These are phyloP conservation scores for Suhomyces panamericanus DNA, from an alignment of 1,139 yeast genomes.

Conservation along the genomic window DNA sequence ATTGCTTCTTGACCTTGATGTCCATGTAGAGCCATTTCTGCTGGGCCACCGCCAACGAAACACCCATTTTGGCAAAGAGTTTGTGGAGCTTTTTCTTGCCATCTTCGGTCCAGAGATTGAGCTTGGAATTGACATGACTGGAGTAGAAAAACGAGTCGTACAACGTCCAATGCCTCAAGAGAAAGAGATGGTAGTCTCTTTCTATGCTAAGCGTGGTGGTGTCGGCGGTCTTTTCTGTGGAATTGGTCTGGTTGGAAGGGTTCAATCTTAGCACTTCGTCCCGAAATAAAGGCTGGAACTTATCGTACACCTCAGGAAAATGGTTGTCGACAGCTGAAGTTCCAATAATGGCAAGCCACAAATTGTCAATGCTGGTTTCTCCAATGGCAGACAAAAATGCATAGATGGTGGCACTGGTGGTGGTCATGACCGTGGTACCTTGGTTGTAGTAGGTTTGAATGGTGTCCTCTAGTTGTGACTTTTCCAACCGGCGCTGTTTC, in stretches of 20 bases:
- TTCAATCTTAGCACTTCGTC: slow-evolving; percentile 81
- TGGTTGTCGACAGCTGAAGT: slow-evolving; percentile 76
- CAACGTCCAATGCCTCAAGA: slow-evolving; percentile 89
- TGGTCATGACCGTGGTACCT: slow-evolving; percentile 76
- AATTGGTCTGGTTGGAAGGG: slow-evolving; percentile 26
- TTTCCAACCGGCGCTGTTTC: slow-evolving; percentile 30
- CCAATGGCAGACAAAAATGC: slow-evolving; percentile 76
- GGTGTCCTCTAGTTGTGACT: slow-evolving; percentile 55
- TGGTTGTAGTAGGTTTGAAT: slow-evolving; percentile 75
- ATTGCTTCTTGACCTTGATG: slow-evolving; percentile 68
- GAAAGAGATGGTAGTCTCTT: slow-evolving; percentile 80
- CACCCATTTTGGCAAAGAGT: slow-evolving; percentile 95
- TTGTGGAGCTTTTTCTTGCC: slow-evolving; percentile 86
- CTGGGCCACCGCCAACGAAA: slow-evolving; percentile 81
- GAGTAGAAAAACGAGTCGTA: slow-evolving; percentile 91
- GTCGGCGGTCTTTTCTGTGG: slow-evolving; percentile 52
- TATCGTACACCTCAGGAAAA: slow-evolving; percentile 75
- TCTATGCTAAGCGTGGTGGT: slow-evolving; percentile 66
- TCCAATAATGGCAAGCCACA: slow-evolving; percentile 92
- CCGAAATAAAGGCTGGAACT: slow-evolving; percentile 68
- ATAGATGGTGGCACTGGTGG: slow-evolving; percentile 78
- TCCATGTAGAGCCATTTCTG: slow-evolving; percentile 95
- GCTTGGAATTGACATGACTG: slow-evolving; percentile 82
- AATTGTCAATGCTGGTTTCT: slow-evolving; percentile 52
- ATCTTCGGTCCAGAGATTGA: slow-evolving; percentile 87